Evolutionary conservation across 306 rosid species (phyloP).

Genomic region (Vachellia pachyceras): DNA sequence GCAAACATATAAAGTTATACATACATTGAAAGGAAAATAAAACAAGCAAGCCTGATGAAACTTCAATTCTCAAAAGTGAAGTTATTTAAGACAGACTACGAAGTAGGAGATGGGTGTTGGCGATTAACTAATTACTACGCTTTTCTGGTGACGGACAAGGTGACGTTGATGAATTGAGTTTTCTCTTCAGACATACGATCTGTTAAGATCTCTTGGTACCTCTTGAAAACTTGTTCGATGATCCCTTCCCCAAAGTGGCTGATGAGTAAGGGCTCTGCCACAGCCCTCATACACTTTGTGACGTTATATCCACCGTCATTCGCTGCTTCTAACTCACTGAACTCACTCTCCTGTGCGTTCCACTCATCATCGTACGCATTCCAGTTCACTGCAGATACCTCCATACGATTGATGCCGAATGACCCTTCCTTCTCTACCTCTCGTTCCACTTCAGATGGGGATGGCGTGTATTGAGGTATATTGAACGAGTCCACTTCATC

Average conservation of each 20-base stretch:
- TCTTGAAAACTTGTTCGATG: constrained; percentile 39
- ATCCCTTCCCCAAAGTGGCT: constrained; percentile 45
- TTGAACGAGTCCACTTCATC: constrained; percentile 57
- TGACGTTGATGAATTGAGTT: constrained; percentile 39
- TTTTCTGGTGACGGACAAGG: constrained; percentile 6
- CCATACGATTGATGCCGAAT: constrained; percentile 37
- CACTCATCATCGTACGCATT: constrained; percentile 36
- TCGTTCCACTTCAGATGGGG: constrained; percentile 48
- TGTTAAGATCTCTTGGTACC: constrained; percentile 27
- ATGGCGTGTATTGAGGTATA: constrained; percentile 63
- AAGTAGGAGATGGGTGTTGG: neutral
- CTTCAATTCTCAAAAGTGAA: neutral
- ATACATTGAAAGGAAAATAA: neutral
- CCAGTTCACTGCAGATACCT: constrained; percentile 49
- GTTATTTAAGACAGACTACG: neutral
- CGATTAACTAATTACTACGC: neutral
- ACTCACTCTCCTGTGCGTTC: constrained; percentile 22
- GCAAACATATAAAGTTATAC: neutral
- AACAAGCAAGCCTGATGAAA: neutral
- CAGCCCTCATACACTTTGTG: constrained; percentile 51
- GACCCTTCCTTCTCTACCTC: constrained; percentile 59
- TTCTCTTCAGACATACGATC: constrained; percentile 44
- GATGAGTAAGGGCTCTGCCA: constrained; percentile 38
- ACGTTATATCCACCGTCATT: constrained; percentile 38
- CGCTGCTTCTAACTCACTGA: neutral